A percentile compares a stretch with the other conserved stretches of the same genome.
Evolutionary conservation across 2,329 filamentous ascomycete genomes (phyloP).

Genomic region (Aspergillus ochraceoroseus): DNA sequence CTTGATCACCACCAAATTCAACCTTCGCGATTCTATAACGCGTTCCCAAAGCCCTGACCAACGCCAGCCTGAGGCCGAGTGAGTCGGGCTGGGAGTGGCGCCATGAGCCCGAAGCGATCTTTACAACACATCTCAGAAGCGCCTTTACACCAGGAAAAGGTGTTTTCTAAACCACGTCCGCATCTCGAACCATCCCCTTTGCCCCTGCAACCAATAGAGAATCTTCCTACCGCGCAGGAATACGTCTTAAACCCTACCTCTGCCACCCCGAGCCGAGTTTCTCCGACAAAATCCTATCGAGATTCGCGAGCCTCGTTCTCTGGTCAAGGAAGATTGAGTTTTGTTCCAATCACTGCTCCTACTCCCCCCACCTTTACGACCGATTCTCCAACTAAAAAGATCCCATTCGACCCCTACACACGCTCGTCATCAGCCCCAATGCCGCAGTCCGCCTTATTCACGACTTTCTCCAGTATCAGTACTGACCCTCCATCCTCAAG

Average conservation of each 20-base stretch:
- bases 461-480: conserved; percentile 46
- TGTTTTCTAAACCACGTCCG: conserved; percentile 32
- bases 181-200: conserved; percentile 52
- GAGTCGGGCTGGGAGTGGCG: conserved; percentile 14
- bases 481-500: conserved; percentile 43
- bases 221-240: conserved; percentile 51
- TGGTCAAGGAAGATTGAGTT: conserved; percentile 55
- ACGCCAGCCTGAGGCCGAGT: conserved; percentile 1
- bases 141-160: conserved; percentile 40
- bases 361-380: conserved; percentile 43
- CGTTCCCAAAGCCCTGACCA: not conserved
- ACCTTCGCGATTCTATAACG: conserved; percentile 1
- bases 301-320: conserved; percentile 53
- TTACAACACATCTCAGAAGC: conserved; percentile 54
- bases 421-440: conserved; percentile 30
- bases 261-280: conserved; percentile 50
- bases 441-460: conserved; percentile 47
- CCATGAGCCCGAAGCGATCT: conserved; percentile 40
- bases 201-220: conserved; percentile 43
- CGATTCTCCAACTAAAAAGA: conserved; percentile 47
- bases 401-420: conserved; percentile 32
- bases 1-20: no score
- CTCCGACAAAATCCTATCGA: conserved; percentile 62
- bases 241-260: conserved; percentile 61
- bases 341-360: conserved; percentile 57